Evolutionary conservation across 2,329 filamentous ascomycete genomes (phyloP), one percentile per base, ranked within the genome.

Genomic region (Claviceps maximensis): DNA sequence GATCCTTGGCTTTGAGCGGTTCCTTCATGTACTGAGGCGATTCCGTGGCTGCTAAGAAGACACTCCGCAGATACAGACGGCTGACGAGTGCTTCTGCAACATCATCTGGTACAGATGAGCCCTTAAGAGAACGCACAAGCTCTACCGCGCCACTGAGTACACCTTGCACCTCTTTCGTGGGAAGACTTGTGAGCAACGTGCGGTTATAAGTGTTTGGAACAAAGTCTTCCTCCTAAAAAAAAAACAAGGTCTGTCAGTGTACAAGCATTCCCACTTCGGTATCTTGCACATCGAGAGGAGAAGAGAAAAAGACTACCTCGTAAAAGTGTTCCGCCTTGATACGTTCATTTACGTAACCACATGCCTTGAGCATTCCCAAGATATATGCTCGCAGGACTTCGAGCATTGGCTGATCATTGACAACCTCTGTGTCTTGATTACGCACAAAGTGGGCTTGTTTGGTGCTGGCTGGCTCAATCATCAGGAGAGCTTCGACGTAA

Each of bases 131-230:
- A 44, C 72, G 67, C 0, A 87, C 61, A 56, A 80, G 70, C 13
- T 66, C 65, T n/a, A 77, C 67, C 4, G 82, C 82, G 36, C 77
- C 70, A 25, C 76, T 66, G 21, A 89, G 67, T 27, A 76, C 65
- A 9, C 71, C 67, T 44, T 75, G 70, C 25, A 89, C 74, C n/a
- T 77, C 73, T 5, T 74, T 70, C 2, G 75, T 67, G 17, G 79
- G 72, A 54, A 91, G 75, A 15, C 76, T 70, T 27, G 82, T 80
- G 7, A 97, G 75, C 1, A 98, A 73, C 13, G 80, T 82, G 40
- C 90, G 80, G 59, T 89, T 86, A 65, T 93, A 97, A 0, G 90
- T 86, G 66, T 95, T 89, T 7, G 89, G 90, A 21, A 94, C 88
- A 64, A 98, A 96, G 63, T 98, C 93, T 68, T 98, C 93, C 69